Evolutionary conservation across 1,284 basidiomycete genomes (phyloP).

Genomic region (Abortiporus biennis): DNA sequence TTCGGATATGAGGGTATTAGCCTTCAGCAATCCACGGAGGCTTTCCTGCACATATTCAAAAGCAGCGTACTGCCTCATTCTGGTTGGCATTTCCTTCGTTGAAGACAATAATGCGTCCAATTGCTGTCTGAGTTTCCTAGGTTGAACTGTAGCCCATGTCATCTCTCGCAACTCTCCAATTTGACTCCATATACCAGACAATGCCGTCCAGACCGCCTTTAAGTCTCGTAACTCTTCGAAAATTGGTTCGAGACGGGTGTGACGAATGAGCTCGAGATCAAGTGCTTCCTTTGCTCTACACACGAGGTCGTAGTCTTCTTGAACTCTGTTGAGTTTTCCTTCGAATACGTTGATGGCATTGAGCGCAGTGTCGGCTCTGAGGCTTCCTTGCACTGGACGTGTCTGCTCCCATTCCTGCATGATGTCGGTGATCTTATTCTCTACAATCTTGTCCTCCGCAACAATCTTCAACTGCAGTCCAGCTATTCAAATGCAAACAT

Average conservation of each 20-base stretch:
- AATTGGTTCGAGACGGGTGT: slow-evolving; percentile 89
- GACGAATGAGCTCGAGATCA: slow-evolving; percentile 85
- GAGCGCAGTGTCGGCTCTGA: slow-evolving; percentile 94
- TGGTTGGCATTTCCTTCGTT: slow-evolving; percentile 97
- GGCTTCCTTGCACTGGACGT: slow-evolving; percentile 92
- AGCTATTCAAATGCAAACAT: slow-evolving; percentile 39
- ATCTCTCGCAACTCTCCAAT: slow-evolving; percentile 86
- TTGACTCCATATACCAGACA: slow-evolving; percentile 96
- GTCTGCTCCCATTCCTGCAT: slow-evolving; percentile 93
- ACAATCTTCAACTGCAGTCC: slow-evolving; percentile 97
- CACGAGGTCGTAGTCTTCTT: slow-evolving; percentile 92
- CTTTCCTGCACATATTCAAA: slow-evolving; percentile 98
- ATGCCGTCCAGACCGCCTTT: slow-evolving; percentile 97
- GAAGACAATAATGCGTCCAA: slow-evolving; percentile 85
- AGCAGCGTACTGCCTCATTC: slow-evolving; percentile 98
- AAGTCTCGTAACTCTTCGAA: slow-evolving; percentile 94
- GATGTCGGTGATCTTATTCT: slow-evolving; percentile 89
- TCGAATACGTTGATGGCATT: slow-evolving; percentile 95
- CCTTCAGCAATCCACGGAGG: slow-evolving; percentile 82
- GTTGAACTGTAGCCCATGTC: slow-evolving; percentile 89
- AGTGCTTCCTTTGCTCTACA: slow-evolving; percentile 96
- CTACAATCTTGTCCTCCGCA: slow-evolving; percentile 97
- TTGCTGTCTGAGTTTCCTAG: slow-evolving; percentile 91
- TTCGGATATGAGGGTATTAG: slow-evolving; percentile 85
- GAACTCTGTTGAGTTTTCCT: slow-evolving; percentile 80